phyloP scores from a whole-genome alignment of 139 green algal species.

The Chlamydomonas sp. region DNA sequence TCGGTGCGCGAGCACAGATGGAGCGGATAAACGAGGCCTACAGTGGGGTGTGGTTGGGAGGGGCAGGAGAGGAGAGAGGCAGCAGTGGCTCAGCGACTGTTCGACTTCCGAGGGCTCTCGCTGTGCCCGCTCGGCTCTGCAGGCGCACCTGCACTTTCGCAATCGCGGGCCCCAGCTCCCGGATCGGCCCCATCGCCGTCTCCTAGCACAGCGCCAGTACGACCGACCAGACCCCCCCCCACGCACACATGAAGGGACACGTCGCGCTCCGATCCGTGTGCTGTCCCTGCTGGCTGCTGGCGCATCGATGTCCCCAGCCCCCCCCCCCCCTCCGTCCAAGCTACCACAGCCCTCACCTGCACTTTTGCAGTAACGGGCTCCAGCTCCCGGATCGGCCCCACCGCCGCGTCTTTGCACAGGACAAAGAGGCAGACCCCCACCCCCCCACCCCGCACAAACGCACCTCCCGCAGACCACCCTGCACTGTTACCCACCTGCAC shows the following conservation, averaged over 20 bases:
- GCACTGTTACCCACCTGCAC: constrained; percentile 27
- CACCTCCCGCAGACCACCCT: neutral
- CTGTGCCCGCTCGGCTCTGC: no score
- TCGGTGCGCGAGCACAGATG: neutral
- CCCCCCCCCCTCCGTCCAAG: neutral
- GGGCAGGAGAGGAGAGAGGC: no score
- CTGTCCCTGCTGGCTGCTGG: no score
- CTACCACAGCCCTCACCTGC: neutral
- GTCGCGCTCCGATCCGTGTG: no score
- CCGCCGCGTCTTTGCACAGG: neutral
- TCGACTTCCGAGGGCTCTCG: no score
- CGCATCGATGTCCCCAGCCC: neutral
- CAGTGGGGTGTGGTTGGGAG: neutral
- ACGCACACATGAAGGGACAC: no score
- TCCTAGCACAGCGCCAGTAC: constrained; percentile 71
- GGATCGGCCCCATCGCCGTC: constrained; percentile 65
- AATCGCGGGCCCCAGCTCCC: constrained; percentile 51
- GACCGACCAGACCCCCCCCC: no score
- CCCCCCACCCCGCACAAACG: neutral
- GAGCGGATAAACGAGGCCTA: neutral
- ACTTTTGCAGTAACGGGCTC: neutral
- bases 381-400: no score
- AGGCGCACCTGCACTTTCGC: constrained; percentile 27
- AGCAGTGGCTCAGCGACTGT: no score
- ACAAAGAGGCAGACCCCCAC: neutral